phyloP scores from a whole-genome alignment of 768 basidiomycete species.

The Chalciporus piperatus region DNA sequence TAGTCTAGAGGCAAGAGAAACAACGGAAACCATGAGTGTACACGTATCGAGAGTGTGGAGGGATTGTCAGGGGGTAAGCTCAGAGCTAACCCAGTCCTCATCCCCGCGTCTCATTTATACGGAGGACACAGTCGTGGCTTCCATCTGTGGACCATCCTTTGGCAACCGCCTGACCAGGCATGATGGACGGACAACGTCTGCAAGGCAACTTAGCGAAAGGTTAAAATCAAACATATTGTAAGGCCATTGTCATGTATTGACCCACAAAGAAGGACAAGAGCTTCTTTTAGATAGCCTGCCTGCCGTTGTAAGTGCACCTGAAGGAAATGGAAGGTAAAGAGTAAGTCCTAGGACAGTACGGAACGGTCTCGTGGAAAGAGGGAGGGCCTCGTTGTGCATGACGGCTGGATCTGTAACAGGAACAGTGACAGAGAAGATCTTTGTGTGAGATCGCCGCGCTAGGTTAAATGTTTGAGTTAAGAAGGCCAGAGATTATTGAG shows the following conservation, averaged over 20 bases:
- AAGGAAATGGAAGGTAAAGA: slow-evolving; percentile 12
- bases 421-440: slow-evolving; percentile 20
- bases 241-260: slow-evolving; percentile 25
- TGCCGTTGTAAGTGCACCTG: slow-evolving; percentile 8
- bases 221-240: slow-evolving; percentile 23
- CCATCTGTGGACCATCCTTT: slow-evolving; percentile 18
- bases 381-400: slow-evolving; percentile 14
- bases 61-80: slow-evolving; percentile 4
- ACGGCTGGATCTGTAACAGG: slow-evolving; percentile 13
- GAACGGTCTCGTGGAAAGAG: slow-evolving; percentile 11
- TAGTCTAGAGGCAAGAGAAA: slow-evolving; percentile 6
- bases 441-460: slow-evolving; percentile 28
- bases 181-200: slow-evolving; percentile 12
- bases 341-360: slow-evolving; percentile 14
- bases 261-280: slow-evolving; percentile 28
- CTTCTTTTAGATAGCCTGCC: slow-evolving; percentile 5
- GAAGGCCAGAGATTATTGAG: not conserved
- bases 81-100: not conserved
- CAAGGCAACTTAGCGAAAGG: slow-evolving; percentile 27
- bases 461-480: slow-evolving; percentile 22
- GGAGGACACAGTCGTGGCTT: slow-evolving; percentile 19
- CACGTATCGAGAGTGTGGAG: not conserved
- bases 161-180: slow-evolving; percentile 18
- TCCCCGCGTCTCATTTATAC: slow-evolving; percentile 26
- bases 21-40: slow-evolving; percentile 17